Evolutionary conservation across 208 protist species (phyloP), one percentile per base, ranked within the genome.

Genomic region (Trypanosoma platydactyli): DNA sequence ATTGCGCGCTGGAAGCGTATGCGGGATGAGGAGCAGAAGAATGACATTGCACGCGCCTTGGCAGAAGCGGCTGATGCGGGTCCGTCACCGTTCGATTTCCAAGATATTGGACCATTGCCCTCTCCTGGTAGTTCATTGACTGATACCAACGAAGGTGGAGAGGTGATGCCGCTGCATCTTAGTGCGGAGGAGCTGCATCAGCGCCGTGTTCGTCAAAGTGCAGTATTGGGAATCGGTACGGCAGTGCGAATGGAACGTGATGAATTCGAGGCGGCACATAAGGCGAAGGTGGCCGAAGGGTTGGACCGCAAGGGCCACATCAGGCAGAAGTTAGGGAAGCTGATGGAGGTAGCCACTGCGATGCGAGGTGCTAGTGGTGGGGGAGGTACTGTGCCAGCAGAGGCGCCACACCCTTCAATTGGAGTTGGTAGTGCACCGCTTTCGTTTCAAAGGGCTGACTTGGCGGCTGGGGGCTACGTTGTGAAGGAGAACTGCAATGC

Each of bases 101-200:
- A 24, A 5, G 64, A 53, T 25, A 18, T 24, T 25, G 27, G 5
- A 20, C 5, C 54, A 12, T 3, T 3, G 3, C 12, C 35, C 5
- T 18, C 24, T 45, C 18, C 50, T 73, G n/a, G 27, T 45, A 56
- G 30, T 6, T 2, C n/a, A 5, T 48, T 22, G 13, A 22, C 33
- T 33, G 40, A 33, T 33, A 35, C 35, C 40, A 20, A 27, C 3
- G 46, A 16, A 1, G 51, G 25, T 0, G 38, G 0, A 4, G 69
- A 42, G 0, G 41, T 68, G 3, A 42, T 68, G 0, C 55, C 71
- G 38, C 52, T 95, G 48, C 71, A 71, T 25, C 57, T 91, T 5
- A 82, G 80, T 24, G 87, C 86, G 1, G 89, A 95, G 72, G 86
- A 91, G 61, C 58, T 95, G 15, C 85, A 92, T 63, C 76, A 69